Evolutionary conservation across 495 filamentous ascomycete species (phyloP).

Genomic region (Delitschia confertaspora): DNA sequence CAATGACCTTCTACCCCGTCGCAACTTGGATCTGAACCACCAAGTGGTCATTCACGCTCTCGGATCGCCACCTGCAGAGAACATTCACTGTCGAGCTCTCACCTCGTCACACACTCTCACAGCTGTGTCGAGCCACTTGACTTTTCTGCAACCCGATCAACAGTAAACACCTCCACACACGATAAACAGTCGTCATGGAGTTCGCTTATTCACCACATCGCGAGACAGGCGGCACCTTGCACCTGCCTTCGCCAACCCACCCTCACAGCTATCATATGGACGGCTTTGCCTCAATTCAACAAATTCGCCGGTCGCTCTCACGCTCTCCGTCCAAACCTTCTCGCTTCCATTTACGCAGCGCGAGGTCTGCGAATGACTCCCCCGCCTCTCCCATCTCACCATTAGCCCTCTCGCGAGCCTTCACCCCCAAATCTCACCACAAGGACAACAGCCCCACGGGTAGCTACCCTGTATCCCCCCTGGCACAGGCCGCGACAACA

Average conservation of each 20-base stretch:
- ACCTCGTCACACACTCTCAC: not conserved
- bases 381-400: constrained; percentile 39
- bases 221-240: constrained; percentile 58
- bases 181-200: constrained; percentile 27
- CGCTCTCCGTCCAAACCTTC: constrained; percentile 74
- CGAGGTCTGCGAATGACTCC: constrained; percentile 41
- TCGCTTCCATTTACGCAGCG: constrained; percentile 53
- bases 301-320: constrained; percentile 74
- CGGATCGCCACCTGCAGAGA: not conserved
- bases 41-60: no score
- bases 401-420: constrained; percentile 23
- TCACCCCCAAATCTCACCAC: constrained; percentile 11
- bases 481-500: not conserved
- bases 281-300: constrained; percentile 63
- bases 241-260: constrained; percentile 74
- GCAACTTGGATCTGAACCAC: constrained; percentile 2
- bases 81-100: constrained; percentile 1
- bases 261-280: constrained; percentile 71
- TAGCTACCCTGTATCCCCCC: constrained; percentile 7
- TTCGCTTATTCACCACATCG: constrained; percentile 35
- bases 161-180: constrained; percentile 2
- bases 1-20: constrained; percentile 2
- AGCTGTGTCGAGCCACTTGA: not conserved
- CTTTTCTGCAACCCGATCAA: constrained; percentile 2
- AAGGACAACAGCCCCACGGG: constrained; percentile 1